Percentiles rank a stretch among this genome's conserved stretches.
These are phyloP conservation scores for Pseudotulostoma volvatum DNA, from an alignment of 495 filamentous ascomycete species.

Conservation along the genomic window DNA sequence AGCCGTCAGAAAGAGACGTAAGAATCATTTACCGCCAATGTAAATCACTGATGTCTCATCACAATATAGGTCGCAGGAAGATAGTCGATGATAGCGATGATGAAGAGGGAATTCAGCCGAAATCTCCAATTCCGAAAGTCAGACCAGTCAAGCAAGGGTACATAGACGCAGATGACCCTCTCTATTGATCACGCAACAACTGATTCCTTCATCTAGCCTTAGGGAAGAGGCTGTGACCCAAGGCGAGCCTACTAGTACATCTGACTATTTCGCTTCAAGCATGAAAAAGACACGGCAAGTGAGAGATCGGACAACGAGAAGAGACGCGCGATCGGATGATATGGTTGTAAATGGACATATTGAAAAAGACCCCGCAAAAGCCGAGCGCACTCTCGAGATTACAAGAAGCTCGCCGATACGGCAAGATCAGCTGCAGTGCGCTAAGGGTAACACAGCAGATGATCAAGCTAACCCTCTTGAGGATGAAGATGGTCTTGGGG, in stretches of 20 bases:
- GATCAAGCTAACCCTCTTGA: slow-evolving; percentile 31
- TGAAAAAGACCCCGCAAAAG: slow-evolving; percentile 8
- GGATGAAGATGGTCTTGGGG: slow-evolving; percentile 45
- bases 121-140: slow-evolving; percentile 29
- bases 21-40: not conserved
- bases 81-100: slow-evolving; percentile 66
- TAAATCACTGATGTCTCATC: slow-evolving; percentile 5
- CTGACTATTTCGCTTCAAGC: slow-evolving; percentile 44
- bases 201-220: slow-evolving; percentile 2
- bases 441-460: slow-evolving; percentile 18
- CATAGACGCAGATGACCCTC: slow-evolving; percentile 1
- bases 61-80: slow-evolving; percentile 41
- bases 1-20: slow-evolving; percentile 26
- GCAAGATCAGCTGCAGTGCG: slow-evolving; percentile 16
- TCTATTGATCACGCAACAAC: not conserved
- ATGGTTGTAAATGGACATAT: slow-evolving; percentile 13
- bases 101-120: slow-evolving; percentile 32
- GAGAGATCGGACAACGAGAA: not conserved
- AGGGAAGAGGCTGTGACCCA: slow-evolving; percentile 31
- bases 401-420: not conserved
- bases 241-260: slow-evolving; percentile 38
- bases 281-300: slow-evolving; percentile 33
- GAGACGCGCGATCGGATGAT: slow-evolving; percentile 6
- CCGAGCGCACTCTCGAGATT: slow-evolving; percentile 15
- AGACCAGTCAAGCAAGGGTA: slow-evolving; percentile 27